These are phyloP conservation scores for Nicotiana otophora DNA, from an alignment of 257 asterid species.

Conservation along the genomic window DNA sequence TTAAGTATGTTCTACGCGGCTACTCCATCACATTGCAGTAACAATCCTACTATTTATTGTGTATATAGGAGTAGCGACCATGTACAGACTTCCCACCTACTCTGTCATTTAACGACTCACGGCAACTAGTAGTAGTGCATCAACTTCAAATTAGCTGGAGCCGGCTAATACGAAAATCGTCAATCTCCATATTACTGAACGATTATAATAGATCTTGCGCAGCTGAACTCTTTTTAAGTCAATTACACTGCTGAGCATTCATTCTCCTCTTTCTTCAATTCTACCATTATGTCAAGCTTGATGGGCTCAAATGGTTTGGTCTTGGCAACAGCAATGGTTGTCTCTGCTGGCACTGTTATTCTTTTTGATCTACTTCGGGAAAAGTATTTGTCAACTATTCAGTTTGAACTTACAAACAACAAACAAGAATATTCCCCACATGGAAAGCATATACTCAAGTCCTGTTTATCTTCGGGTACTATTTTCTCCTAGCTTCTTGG, in stretches of 20 bases:
- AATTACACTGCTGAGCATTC: not conserved
- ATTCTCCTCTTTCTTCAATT: not conserved
- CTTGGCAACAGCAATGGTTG: conserved; percentile 82
- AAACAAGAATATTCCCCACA: conserved; percentile 8
- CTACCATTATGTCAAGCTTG: conserved; percentile 28
- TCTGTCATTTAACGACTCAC: not conserved
- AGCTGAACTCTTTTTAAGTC: not conserved
- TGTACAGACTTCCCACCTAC: not conserved
- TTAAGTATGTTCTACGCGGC: no score
- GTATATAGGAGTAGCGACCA: not conserved
- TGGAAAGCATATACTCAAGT: conserved; percentile 19
- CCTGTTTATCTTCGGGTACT: conserved; percentile 69
- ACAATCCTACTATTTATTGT: not conserved
- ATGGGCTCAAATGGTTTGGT: conserved; percentile 60
- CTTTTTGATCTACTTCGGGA: conserved; percentile 52
- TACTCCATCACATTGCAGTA: no score
- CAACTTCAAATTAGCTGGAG: not conserved
- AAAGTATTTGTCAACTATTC: conserved; percentile 22
- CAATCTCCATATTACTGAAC: not conserved
- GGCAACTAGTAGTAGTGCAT: not conserved
- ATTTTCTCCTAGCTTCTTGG: not conserved
- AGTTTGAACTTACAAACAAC: not conserved
- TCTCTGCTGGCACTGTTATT: conserved; percentile 65
- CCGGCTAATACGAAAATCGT: not conserved
- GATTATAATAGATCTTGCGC: no score